Base-by-base conservation (phyloP, 2,329 filamentous ascomycete species). In the Cladophialophora chaetospira region DNA sequence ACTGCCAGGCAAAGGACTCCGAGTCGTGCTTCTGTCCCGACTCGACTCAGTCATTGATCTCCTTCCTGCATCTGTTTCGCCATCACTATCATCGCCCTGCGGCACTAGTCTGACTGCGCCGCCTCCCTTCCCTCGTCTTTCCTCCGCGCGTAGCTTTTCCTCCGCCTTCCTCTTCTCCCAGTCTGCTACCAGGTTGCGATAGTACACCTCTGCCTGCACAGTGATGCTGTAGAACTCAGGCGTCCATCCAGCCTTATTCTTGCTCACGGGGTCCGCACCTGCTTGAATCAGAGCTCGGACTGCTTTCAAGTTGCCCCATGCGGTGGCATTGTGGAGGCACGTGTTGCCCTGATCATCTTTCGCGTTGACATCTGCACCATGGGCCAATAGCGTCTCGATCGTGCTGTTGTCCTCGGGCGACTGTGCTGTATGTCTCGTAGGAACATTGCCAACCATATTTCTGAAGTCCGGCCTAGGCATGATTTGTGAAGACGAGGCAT, bases 171-270 rank as follows among this genome's bases (percentile, higher is more conserved):
- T 77, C 69, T 84, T 83, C 68, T 88, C 87, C 15, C 85, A 82
- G 66, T 94, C 89, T 0, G 80, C 80, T 3, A 94, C 85, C 52
- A 96, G 73, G 11, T 84, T 84, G 73, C 89, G 90, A 60, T 94
- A 86, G 69, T 95, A 94, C 0, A 91, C 88, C 72, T 95, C 90
- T 1, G 89, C 89, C 69, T 91, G 87, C 5, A 91, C 86, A 0
- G 88, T 93, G 11, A 88, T 85, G 61, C 86, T 89, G 71, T 96
- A 96, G 15, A 87, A 84, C n/a, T 91, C 80, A 0, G 91, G 88
- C 1, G 86, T 91, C 89, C 91, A 95, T 68, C 84, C 87, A 78
- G 87, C 90, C 2, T 84, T 76, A 68, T 96, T 96, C 64, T 80
- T 80, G 53, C 83, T 83, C 53, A 87, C 79, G 0, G 88, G 83